Evolutionary conservation across 1,284 basidiomycete species (phyloP).

Genomic region (Boletus semigastroideus): DNA sequence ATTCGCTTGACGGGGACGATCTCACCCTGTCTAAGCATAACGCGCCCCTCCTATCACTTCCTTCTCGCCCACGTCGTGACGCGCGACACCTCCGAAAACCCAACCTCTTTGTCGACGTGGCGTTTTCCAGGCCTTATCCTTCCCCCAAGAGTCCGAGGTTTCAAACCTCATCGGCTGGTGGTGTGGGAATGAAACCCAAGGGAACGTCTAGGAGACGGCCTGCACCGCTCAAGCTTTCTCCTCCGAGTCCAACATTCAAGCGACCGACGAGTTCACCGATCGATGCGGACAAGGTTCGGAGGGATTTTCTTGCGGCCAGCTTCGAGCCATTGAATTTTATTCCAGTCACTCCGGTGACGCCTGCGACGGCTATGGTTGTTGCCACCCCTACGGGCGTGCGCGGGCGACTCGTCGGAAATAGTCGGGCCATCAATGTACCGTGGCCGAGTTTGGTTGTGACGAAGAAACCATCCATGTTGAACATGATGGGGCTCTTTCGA

Average conservation of each 20-base stretch:
- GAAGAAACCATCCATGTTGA: slow-evolving; percentile 28
- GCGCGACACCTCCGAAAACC: slow-evolving; percentile 44
- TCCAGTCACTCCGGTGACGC: slow-evolving; percentile 1
- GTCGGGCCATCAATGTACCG: slow-evolving; percentile 8
- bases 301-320: slow-evolving; percentile 29
- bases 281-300: slow-evolving; percentile 22
- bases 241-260: slow-evolving; percentile 23
- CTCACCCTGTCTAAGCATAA: slow-evolving; percentile 36
- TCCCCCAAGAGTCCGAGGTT: slow-evolving; percentile 17
- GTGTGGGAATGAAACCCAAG: slow-evolving; percentile 13
- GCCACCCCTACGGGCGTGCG: neutral
- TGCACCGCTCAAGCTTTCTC: slow-evolving; percentile 43
- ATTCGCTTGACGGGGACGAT: slow-evolving; percentile 37
- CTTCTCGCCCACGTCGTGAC: slow-evolving; percentile 39
- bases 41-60: slow-evolving; percentile 35
- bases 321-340: slow-evolving; percentile 17
- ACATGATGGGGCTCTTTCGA: slow-evolving; percentile 28
- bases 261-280: slow-evolving; percentile 23
- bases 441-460: slow-evolving; percentile 11
- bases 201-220: slow-evolving; percentile 42
- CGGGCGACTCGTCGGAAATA: neutral
- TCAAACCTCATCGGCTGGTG: neutral
- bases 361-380: neutral
- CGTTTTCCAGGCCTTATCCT: slow-evolving; percentile 30
- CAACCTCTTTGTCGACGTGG: slow-evolving; percentile 40